phyloP scores from a whole-genome alignment of 2,329 filamentous ascomycete genomes.

The Penicillium paneum region DNA sequence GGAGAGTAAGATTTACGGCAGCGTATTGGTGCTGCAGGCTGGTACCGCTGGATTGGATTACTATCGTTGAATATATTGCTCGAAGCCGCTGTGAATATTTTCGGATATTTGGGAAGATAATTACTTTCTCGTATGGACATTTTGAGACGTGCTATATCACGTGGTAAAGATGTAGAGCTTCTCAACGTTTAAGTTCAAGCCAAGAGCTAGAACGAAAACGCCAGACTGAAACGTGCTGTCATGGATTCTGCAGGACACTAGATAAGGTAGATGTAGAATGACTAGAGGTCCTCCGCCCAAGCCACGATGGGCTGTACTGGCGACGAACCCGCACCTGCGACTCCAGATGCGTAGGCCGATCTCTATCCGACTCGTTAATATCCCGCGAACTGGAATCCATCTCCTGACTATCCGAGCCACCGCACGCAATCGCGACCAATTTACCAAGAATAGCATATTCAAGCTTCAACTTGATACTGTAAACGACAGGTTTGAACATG shows the following conservation, averaged over 20 bases:
- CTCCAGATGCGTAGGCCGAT: not conserved
- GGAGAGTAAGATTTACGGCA: conserved; percentile 59
- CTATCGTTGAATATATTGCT: conserved; percentile 2
- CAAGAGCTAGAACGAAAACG: not conserved
- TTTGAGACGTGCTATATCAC: not conserved
- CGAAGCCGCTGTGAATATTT: not conserved
- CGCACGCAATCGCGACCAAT: conserved; percentile 31
- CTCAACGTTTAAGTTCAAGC: not conserved
- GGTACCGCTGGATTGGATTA: conserved; percentile 23
- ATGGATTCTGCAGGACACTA: not conserved
- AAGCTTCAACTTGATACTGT: conserved; percentile 48
- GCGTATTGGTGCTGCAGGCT: conserved; percentile 68
- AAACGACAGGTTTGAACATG: conserved; percentile 39
- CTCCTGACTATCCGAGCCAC: conserved; percentile 8
- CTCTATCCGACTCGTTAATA: conserved; percentile 12
- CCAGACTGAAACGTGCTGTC: not conserved
- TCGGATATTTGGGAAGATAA: not conserved
- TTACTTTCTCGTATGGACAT: not conserved
- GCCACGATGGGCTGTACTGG: conserved; percentile 14
- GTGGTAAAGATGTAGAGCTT: not conserved
- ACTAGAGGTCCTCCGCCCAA: not conserved
- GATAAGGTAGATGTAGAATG: not conserved
- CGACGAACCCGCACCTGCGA: not conserved
- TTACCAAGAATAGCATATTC: conserved; percentile 55
- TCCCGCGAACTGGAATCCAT: conserved; percentile 12